A percentile compares a stretch with the other conserved stretches of the same genome.
These are phyloP conservation scores for Solanum rostratum DNA, from an alignment of 257 asterid species.

Conservation along the genomic window DNA sequence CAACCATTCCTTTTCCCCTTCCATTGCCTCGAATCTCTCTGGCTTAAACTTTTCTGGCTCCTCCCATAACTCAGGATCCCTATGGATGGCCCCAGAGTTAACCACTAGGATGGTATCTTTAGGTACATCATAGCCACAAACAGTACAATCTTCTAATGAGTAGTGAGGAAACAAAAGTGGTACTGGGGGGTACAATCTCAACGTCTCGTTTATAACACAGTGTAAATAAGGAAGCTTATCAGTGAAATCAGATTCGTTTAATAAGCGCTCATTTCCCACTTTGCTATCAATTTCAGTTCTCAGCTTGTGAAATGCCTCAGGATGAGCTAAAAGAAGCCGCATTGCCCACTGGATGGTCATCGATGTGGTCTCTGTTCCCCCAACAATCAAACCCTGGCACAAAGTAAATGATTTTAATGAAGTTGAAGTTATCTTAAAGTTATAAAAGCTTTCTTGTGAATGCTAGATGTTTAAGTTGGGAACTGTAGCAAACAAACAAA, in stretches of 20 bases:
- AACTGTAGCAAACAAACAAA: background rate
- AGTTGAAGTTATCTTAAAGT: background rate
- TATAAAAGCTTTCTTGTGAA: too few relatives aligned
- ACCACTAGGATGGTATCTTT: conserved; percentile 24
- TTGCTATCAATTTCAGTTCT: conserved; percentile 34
- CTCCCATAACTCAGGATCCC: conserved; percentile 45
- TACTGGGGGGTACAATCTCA: conserved; percentile 33
- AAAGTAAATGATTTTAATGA: too few relatives aligned
- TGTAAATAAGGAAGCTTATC: conserved; percentile 40
- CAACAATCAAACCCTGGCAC: conserved; percentile 27
- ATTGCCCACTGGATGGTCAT: conserved; percentile 29
- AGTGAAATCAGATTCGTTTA: conserved; percentile 28
- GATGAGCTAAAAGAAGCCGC: conserved; percentile 29
- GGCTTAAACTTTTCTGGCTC: conserved; percentile 34
- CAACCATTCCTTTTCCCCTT: conserved; percentile 17
- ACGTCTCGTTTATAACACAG: conserved; percentile 36
- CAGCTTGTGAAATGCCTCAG: conserved; percentile 16
- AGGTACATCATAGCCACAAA: conserved; percentile 32
- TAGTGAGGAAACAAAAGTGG: conserved; percentile 43
- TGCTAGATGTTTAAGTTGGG: too few relatives aligned
- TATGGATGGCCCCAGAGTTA: conserved; percentile 46
- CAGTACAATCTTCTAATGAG: conserved; percentile 21
- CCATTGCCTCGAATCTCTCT: conserved; percentile 27
- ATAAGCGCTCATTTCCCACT: conserved; percentile 23
- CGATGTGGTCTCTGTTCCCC: conserved; percentile 41